These are phyloP conservation scores for Pulveroboletus sp. DNA, from an alignment of 768 basidiomycete genomes.

Conservation along the genomic window DNA sequence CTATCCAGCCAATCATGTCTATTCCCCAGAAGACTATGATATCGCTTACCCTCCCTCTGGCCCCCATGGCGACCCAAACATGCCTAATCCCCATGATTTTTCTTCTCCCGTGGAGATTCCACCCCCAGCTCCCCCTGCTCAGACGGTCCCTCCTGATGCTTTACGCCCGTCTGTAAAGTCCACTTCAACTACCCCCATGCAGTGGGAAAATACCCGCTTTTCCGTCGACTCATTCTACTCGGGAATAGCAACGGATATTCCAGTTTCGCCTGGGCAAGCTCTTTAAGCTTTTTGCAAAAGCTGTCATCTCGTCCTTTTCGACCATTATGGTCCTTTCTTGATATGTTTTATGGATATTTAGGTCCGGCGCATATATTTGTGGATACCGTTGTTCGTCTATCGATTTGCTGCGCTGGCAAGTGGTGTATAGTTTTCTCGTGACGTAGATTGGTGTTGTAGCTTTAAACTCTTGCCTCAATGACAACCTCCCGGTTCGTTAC, in stretches of 20 bases:
- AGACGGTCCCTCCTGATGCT: slow-evolving; percentile 5
- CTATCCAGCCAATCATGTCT: slow-evolving; percentile 21
- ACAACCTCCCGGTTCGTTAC: neutral
- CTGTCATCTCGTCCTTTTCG: neutral
- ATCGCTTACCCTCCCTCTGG: slow-evolving; percentile 27
- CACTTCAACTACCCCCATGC: slow-evolving; percentile 1
- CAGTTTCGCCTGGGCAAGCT: slow-evolving; percentile 13
- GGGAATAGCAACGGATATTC: slow-evolving; percentile 14
- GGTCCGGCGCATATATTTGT: neutral
- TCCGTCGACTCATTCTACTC: slow-evolving; percentile 32
- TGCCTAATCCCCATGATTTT: slow-evolving; percentile 18
- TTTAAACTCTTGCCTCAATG: neutral
- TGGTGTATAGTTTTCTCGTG: slow-evolving; percentile 2
- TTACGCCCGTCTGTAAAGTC: slow-evolving; percentile 15
- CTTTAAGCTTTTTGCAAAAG: slow-evolving; percentile 10
- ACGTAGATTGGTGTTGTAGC: slow-evolving; percentile 2
- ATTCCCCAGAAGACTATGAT: slow-evolving; percentile 20
- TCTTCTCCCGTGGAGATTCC: slow-evolving; percentile 6
- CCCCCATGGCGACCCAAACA: neutral
- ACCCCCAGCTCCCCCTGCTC: neutral
- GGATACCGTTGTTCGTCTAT: neutral
- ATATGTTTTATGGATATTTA: slow-evolving; percentile 24
- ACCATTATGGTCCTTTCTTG: neutral
- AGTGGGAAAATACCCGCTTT: slow-evolving; percentile 11
- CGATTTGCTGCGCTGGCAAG: slow-evolving; percentile 7